These are phyloP conservation scores for Neurospora intermedia DNA, from an alignment of 495 filamentous ascomycete genomes.

Conservation along the genomic window DNA sequence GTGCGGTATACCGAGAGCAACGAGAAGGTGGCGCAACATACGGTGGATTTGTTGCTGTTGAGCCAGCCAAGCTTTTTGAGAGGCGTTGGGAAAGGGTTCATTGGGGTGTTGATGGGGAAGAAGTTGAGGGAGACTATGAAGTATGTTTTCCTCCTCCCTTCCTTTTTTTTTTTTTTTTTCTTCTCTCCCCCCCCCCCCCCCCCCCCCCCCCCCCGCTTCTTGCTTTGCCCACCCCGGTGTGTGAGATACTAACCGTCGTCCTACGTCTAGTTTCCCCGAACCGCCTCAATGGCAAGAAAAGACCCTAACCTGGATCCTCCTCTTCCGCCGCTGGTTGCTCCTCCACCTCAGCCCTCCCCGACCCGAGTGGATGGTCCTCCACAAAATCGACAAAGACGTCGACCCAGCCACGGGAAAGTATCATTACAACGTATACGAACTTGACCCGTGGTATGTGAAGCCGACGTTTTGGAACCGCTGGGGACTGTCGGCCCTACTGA, in stretches of 20 bases:
- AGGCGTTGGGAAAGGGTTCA: constrained; percentile 32
- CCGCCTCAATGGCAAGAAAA: not conserved
- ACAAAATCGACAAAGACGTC: constrained; percentile 12
- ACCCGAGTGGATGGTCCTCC: constrained; percentile 27
- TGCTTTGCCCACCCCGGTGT: no score
- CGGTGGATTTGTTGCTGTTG: constrained; percentile 42
- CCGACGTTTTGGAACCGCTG: constrained; percentile 47
- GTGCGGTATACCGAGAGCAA: constrained; percentile 52
- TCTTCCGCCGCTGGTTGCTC: constrained; percentile 35
- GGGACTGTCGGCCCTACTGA: constrained; percentile 38
- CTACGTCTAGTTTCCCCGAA: not conserved
- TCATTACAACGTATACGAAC: constrained; percentile 33
- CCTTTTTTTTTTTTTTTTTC: not conserved
- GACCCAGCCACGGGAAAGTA: constrained; percentile 35
- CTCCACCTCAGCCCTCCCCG: constrained; percentile 34
- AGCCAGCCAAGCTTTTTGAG: constrained; percentile 36
- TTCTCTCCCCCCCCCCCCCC: no score
- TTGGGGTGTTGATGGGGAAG: constrained; percentile 48
- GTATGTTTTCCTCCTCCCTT: constrained; percentile 32
- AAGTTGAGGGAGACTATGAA: constrained; percentile 48
- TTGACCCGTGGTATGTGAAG: constrained; percentile 47
- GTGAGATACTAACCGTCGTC: no score
- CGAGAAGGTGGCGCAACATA: constrained; percentile 42
- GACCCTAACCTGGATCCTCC: constrained; percentile 18
- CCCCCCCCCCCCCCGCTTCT: no score